phyloP scores from a whole-genome alignment of 352 stramenopile species.

The Nannochloropsis limnetica region DNA sequence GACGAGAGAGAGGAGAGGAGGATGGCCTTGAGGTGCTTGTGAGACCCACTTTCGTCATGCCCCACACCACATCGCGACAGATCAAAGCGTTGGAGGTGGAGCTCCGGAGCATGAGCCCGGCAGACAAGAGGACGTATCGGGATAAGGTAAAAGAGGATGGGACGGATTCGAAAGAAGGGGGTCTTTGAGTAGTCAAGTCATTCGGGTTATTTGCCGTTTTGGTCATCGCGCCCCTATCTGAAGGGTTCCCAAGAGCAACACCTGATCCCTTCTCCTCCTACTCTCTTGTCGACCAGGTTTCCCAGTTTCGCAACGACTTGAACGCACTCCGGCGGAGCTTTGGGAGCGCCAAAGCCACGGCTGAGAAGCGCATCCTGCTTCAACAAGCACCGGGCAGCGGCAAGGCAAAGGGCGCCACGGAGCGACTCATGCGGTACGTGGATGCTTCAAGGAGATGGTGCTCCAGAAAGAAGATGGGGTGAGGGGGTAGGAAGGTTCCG shows the following conservation, averaged over 20 bases:
- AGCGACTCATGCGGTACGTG: constrained; percentile 27
- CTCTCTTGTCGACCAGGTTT: neutral
- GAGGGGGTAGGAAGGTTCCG: neutral
- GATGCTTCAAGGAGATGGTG: neutral
- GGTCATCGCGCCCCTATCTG: neutral
- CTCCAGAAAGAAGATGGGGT: neutral
- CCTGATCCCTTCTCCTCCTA: neutral
- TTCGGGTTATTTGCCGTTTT: neutral
- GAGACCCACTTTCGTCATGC: neutral
- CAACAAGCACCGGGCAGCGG: neutral
- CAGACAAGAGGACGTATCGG: neutral
- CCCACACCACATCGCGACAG: neutral
- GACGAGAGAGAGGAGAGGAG: neutral
- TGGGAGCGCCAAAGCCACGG: neutral
- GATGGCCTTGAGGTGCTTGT: neutral
- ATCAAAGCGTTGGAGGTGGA: constrained; percentile 21
- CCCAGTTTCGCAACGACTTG: constrained; percentile 28
- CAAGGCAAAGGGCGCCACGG: neutral
- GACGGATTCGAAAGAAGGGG: neutral
- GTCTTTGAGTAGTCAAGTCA: no score
- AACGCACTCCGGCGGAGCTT: constrained; percentile 23
- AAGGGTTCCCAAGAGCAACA: neutral
- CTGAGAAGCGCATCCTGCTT: neutral
- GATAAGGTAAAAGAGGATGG: constrained; percentile 1
- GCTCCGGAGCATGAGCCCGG: neutral